Evolutionary conservation across 495 filamentous ascomycete species (phyloP).

Genomic region (Apiosordaria backusii): DNA sequence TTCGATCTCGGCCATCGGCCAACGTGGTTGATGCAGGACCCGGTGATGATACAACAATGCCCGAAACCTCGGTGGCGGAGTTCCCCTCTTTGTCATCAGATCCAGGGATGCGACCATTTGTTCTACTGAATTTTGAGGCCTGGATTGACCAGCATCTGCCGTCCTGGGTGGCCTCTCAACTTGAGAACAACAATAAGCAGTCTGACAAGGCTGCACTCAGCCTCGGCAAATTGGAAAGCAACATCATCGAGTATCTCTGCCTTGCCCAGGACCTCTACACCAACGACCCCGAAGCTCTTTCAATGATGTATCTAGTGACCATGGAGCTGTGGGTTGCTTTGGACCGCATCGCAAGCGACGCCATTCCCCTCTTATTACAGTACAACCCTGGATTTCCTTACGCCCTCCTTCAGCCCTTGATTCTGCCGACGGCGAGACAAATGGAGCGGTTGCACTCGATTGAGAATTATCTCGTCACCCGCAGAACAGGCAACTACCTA

Average conservation of each 20-base stretch:
- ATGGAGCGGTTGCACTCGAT: conserved; percentile 48
- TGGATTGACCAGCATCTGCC: conserved; percentile 22
- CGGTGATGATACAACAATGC: conserved; percentile 10
- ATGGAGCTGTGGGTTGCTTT: conserved; percentile 62
- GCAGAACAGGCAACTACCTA: conserved; percentile 18
- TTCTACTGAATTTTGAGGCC: conserved; percentile 19
- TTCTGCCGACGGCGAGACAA: conserved; percentile 48
- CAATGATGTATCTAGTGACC: conserved; percentile 57
- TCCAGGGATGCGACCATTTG: background rate
- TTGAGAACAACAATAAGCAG: background rate
- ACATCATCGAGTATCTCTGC: conserved; percentile 26
- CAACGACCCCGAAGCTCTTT: conserved; percentile 49
- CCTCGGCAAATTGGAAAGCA: conserved; percentile 11
- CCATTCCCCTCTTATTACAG: conserved; percentile 42
- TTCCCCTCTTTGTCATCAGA: background rate
- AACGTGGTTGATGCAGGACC: background rate
- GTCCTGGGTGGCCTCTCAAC: conserved; percentile 23
- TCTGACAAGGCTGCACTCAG: background rate
- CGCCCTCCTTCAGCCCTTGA: conserved; percentile 43
- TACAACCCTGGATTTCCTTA: conserved; percentile 51
- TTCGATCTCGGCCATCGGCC: background rate
- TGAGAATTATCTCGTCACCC: conserved; percentile 49
- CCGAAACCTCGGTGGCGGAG: background rate
- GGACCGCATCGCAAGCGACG: conserved; percentile 48
- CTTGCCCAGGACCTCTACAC: conserved; percentile 33